Percentiles rank a stretch among this genome's conserved stretches.
These are phyloP conservation scores for Pseudocercospora pini-densiflorae DNA, from an alignment of 2,329 filamentous ascomycete species.

Conservation along the genomic window DNA sequence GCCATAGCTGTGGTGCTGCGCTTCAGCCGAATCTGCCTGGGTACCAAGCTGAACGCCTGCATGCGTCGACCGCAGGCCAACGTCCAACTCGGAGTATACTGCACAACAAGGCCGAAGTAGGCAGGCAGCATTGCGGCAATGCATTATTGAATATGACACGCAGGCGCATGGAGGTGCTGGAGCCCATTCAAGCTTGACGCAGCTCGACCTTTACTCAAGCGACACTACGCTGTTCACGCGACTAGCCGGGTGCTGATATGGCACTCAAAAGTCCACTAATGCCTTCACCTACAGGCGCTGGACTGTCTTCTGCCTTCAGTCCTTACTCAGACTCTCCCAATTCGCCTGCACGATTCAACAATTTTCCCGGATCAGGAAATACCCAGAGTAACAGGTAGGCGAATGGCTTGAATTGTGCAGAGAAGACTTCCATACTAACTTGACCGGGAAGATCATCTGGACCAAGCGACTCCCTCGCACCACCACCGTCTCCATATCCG, in stretches of 20 bases:
- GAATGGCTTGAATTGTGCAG: not conserved
- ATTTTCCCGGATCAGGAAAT: conserved; percentile 43
- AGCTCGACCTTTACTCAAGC: conserved; percentile 3
- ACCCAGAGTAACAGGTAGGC: conserved; percentile 44
- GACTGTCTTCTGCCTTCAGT: conserved; percentile 53
- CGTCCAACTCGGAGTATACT: conserved; percentile 2
- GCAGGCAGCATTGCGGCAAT: conserved; percentile 18
- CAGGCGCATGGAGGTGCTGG: conserved; percentile 4
- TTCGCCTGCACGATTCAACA: conserved; percentile 52
- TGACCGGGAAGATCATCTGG: conserved; percentile 46
- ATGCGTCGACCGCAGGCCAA: conserved; percentile 11
- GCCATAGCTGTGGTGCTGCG: conserved; percentile 13
- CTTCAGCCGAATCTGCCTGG: not conserved
- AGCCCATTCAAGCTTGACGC: not conserved
- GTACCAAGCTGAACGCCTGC: conserved; percentile 11
- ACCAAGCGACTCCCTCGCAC: conserved; percentile 52
- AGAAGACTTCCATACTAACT: not conserved
- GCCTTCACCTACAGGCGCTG: conserved; percentile 45
- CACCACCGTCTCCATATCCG: conserved; percentile 58
- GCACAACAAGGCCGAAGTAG: conserved; percentile 1
- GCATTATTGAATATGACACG: conserved; percentile 9
- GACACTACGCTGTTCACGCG: not conserved
- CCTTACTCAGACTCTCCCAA: conserved; percentile 58
- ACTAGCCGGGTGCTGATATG: conserved; percentile 27
- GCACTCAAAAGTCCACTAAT: conserved; percentile 47